These are phyloP conservation scores for Pseudocercospora macadamiae DNA, from an alignment of 2,329 filamentous ascomycete genomes.

Conservation along the genomic window DNA sequence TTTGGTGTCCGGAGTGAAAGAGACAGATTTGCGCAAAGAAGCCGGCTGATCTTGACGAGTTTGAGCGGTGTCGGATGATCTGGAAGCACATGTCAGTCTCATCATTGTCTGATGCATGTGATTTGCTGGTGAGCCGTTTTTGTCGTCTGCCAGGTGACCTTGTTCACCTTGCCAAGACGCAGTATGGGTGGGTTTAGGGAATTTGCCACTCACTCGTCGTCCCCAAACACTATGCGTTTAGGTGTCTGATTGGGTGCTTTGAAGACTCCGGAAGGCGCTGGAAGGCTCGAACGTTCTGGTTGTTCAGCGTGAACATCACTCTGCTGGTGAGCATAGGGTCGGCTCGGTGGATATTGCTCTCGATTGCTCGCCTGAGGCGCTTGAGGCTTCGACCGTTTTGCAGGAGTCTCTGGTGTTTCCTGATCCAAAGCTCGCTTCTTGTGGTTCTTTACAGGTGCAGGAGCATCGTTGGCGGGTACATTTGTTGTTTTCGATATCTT, in stretches of 20 bases:
- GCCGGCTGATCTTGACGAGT: constrained; percentile 9
- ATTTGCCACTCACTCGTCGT: constrained; percentile 27
- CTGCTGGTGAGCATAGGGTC: constrained; percentile 6
- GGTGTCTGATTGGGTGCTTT: constrained; percentile 22
- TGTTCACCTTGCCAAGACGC: background rate
- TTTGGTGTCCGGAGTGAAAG: constrained; percentile 67
- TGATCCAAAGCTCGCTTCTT: constrained; percentile 14
- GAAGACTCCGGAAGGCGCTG: constrained; percentile 18
- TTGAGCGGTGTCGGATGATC: constrained; percentile 1
- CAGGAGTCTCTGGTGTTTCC: constrained; percentile 8
- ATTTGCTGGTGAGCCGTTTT: too few relatives aligned
- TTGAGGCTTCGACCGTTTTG: constrained; percentile 19
- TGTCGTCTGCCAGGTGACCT: too few relatives aligned
- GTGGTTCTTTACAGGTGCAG: background rate
- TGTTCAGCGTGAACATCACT: constrained; percentile 8
- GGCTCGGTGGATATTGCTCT: constrained; percentile 11
- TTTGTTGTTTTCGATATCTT: background rate
- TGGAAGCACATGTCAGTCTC: constrained; percentile 5
- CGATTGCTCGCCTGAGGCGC: background rate
- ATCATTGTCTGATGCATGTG: background rate
- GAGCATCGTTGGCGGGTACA: background rate
- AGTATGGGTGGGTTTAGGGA: background rate
- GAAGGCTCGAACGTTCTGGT: constrained; percentile 15
- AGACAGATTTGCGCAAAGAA: constrained; percentile 58
- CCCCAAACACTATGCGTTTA: constrained; percentile 26